Base-by-base conservation (phyloP, 1,284 basidiomycete genomes). In the Ceratobasidium papillatum region DNA sequence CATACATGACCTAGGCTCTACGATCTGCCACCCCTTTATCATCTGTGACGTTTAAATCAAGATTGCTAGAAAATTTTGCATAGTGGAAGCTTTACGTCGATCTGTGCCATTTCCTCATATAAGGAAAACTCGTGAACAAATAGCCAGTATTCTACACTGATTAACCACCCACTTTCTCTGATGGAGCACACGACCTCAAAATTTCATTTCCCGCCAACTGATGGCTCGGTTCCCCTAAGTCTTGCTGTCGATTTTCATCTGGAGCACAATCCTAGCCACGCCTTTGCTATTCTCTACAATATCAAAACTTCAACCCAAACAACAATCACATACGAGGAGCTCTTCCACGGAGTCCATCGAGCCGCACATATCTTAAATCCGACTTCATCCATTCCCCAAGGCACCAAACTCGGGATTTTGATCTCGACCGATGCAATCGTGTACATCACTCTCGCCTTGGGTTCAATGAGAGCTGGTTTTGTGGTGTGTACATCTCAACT, bases 211-310 rank as follows among this genome's bases (percentile, higher is more conserved):
- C 64, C 64, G 12, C 64, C 64, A 11, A 52, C 4, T 2, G 25
- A 66, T 22, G 64, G 64, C 47, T 51, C 64, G 22, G 14, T 66
- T n/a, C 63, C 47, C 9, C 64, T n/a, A 4, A 32, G 45, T 17
- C n/a, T 22, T 30, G 47, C 32, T 22, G 25, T 36, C 49, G 64
- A 66, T n/a, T 66, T 66, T 38, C 64, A 66, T 41, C 47, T 36
- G 11, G 17, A 52, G 11, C 30, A 52, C 25, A 66, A 52, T 34
- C 49, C 64, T 2, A 52, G 52, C 0, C 64, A 66, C 34, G 12
- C 38, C 9, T 66, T 66, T 36, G 32, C 47, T 34, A 36, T 66
- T 38, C 49, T 66, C 3, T 41, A 66, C n/a, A 34, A 52, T 52
- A 49, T 66, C 27, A 38, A 66, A 4, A n/a, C 47, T 19, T 52